Conservation (phyloP, 495 filamentous ascomycete species). For the Penicillium taxi region DNA sequence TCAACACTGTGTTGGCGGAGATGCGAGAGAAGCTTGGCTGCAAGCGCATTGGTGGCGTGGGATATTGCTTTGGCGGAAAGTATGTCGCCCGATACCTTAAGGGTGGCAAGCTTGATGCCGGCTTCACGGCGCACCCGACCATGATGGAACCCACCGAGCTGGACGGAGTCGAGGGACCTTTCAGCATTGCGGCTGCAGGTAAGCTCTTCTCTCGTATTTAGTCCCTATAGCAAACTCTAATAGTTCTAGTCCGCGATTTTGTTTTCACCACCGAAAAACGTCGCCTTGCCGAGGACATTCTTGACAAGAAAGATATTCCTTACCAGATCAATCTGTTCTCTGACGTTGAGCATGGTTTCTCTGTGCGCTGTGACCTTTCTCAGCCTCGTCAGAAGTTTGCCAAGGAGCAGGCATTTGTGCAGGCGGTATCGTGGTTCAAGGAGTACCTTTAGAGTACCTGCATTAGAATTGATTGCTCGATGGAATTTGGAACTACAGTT, state of each 20-base stretch:
- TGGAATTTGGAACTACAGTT: too few species aligned
- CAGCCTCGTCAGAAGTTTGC: constrained; percentile 52
- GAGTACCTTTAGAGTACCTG: too few species aligned
- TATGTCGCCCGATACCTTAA: constrained; percentile 33
- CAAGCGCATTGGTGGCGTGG: constrained; percentile 56
- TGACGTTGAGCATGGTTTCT: constrained; percentile 63
- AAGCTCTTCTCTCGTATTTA: background rate
- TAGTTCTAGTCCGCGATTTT: constrained; percentile 7
- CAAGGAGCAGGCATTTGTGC: constrained; percentile 67
- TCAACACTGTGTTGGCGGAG: constrained; percentile 45
- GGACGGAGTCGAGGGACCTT: constrained; percentile 52
- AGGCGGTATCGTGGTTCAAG: constrained; percentile 69
- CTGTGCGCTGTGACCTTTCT: constrained; percentile 51
- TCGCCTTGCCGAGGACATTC: constrained; percentile 41
- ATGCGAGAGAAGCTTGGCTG: constrained; percentile 46
- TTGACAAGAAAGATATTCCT: constrained; percentile 45
- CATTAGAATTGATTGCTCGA: too few species aligned
- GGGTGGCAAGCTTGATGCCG: constrained; percentile 25
- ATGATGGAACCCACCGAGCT: constrained; percentile 65
- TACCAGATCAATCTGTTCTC: constrained; percentile 69
- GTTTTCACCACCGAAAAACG: constrained; percentile 61
- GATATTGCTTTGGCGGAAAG: constrained; percentile 71
- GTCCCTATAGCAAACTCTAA: background rate
- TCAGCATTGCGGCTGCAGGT: constrained; percentile 63
- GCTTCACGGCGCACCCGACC: constrained; percentile 64